These are phyloP conservation scores for Apophysomyces variabilis DNA, from an alignment of 371 early-diverging fungal species.

Conservation along the genomic window DNA sequence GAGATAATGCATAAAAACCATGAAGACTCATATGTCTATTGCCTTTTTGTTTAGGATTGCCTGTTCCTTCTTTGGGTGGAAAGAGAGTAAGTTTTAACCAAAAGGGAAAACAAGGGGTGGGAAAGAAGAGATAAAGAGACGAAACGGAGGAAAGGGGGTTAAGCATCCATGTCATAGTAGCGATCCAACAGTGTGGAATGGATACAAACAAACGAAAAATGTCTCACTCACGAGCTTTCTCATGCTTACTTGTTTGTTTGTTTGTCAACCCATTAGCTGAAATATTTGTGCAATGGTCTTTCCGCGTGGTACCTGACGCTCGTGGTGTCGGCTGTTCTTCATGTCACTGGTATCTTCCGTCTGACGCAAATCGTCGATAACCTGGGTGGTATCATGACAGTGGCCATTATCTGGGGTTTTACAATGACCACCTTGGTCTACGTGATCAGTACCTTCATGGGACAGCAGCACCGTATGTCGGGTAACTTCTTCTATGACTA, in stretches of 20 bases:
- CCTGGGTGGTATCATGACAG: slow-evolving; percentile 65
- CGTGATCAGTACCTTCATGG: slow-evolving; percentile 32
- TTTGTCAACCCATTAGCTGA: slow-evolving; percentile 36
- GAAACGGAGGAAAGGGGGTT: not conserved
- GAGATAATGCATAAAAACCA: not conserved
- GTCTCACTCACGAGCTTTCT: no score
- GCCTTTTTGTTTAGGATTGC: slow-evolving; percentile 39
- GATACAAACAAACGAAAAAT: no score
- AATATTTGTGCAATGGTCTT: slow-evolving; percentile 66
- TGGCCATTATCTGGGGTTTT: slow-evolving; percentile 62
- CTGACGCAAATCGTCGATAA: slow-evolving; percentile 63
- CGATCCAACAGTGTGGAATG: no score
- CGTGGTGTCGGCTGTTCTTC: slow-evolving; percentile 48
- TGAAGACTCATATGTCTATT: no score
- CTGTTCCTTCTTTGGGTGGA: slow-evolving; percentile 69
- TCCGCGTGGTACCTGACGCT: slow-evolving; percentile 60
- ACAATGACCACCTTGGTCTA: slow-evolving; percentile 53
- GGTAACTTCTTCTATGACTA: slow-evolving; percentile 82
- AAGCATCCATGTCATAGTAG: no score
- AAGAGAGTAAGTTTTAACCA: slow-evolving; percentile 40
- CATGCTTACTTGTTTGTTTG: slow-evolving; percentile 4
- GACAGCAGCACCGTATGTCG: slow-evolving; percentile 65
- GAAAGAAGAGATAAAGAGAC: no score
- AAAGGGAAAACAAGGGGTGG: not conserved
- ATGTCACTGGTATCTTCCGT: slow-evolving; percentile 55